Evolutionary conservation across 1,284 basidiomycete genomes (phyloP), one percentile per base, ranked within the genome.

Genomic region (Violaceomyces palustris): DNA sequence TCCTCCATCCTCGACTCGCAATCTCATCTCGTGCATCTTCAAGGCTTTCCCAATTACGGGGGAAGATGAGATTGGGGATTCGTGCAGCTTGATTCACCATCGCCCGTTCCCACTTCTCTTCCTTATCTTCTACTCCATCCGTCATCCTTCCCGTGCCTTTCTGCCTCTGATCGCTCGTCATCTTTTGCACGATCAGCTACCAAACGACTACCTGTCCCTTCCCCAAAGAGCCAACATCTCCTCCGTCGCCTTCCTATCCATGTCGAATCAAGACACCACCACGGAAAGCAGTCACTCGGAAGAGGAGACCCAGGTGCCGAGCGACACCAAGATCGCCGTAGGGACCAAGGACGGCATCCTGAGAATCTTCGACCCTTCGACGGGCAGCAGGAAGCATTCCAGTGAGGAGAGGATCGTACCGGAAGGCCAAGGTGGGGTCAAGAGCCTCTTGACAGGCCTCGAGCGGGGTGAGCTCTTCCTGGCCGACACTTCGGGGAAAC

Each of bases 151-250:
- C n/a, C n/a, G n/a, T n/a, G n/a, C n/a, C n/a, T n/a, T n/a, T n/a
- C n/a, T n/a, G n/a, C n/a, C n/a, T n/a, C n/a, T n/a, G n/a, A n/a
- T n/a, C n/a, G n/a, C n/a, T n/a, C n/a, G n/a, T n/a, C n/a, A n/a
- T n/a, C n/a, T n/a, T n/a, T n/a, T n/a, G n/a, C n/a, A n/a, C n/a
- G 12, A 2, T 19, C 39, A 51, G 49, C 45, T 67, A 19, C 60
- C 64, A 19, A 65, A 67, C 34, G 64, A 67, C 42, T 50, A 50
- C 24, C 48, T 67, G 4, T 55, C 50, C 2, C 31, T 67, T 19
- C 62, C 60, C 15, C 41, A 62, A 26, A 39, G 55, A 11, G 56
- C 64, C 6, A 57, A 63, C 34, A 63, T 67, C 24, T 47, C 60
- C 1, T 30, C 36, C n/a, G 49, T 61, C 3, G 45, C 47, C 39